These are phyloP conservation scores for Globisporangium spiculum DNA, from an alignment of 352 stramenopile species.

Conservation along the genomic window DNA sequence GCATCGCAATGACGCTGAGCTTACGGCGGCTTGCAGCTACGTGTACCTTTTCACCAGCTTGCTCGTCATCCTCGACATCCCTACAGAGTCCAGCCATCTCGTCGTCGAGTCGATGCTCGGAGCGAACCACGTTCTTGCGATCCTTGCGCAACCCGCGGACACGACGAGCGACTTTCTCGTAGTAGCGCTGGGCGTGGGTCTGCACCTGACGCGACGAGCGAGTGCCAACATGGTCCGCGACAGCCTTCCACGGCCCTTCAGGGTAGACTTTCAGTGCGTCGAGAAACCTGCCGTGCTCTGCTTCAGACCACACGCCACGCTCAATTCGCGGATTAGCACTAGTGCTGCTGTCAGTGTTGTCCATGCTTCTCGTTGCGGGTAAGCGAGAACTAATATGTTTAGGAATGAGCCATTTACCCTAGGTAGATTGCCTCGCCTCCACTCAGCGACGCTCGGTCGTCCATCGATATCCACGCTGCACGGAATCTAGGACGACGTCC, in stretches of 20 bases:
- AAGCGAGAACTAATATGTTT: neutral
- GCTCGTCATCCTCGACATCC: neutral
- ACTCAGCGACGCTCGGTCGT: neutral
- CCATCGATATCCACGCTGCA: neutral
- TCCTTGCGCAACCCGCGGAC: conserved; percentile 57
- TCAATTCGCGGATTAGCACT: neutral
- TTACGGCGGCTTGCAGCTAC: neutral
- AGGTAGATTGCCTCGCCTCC: neutral
- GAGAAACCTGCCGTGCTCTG: conserved; percentile 34
- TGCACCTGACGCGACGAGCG: conserved; percentile 57
- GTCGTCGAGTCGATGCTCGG: conserved; percentile 53
- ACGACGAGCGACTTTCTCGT: conserved; percentile 24
- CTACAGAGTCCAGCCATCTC: conserved; percentile 4
- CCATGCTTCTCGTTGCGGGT: neutral
- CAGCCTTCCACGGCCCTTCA: conserved; percentile 29
- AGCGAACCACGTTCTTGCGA: conserved; percentile 39
- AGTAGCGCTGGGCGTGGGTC: conserved; percentile 17
- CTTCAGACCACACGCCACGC: conserved; percentile 18
- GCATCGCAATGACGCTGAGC: conserved; percentile 1
- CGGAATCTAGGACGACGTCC: neutral
- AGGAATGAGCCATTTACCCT: neutral
- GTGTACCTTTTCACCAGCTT: neutral
- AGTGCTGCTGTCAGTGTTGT: neutral
- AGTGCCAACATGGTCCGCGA: conserved; percentile 30
- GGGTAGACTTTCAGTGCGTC: conserved; percentile 34